Evolutionary conservation across 306 rosid species (phyloP).

Genomic region (Cicer bijugum): DNA sequence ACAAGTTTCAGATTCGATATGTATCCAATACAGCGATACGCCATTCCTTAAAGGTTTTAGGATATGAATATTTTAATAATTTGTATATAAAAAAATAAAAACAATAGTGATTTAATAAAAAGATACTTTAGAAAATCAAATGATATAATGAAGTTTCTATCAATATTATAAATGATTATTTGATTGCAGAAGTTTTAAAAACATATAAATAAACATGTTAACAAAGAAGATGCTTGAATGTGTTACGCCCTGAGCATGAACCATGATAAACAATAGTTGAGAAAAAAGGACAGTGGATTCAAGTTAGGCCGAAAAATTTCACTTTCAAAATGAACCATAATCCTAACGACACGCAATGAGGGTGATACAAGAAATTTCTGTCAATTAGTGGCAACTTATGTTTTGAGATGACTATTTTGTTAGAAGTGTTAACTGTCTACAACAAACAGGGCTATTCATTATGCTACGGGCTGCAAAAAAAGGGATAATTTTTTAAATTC

Average conservation of each 20-base stretch:
- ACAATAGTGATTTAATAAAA: too few relatives aligned
- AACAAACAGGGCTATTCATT: neutral
- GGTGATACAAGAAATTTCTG: neutral
- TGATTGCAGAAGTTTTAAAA: neutral
- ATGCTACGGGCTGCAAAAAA: constrained; percentile 18
- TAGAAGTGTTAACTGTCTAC: neutral
- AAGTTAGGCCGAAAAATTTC: neutral
- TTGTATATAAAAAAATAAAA: too few relatives aligned
- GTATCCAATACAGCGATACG: too few relatives aligned
- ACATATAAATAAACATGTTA: neutral
- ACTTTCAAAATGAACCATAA: neutral
- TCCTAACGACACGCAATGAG: neutral
- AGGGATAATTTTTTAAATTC: neutral
- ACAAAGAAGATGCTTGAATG: neutral
- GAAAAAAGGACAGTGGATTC: neutral
- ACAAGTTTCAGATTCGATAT: too few relatives aligned
- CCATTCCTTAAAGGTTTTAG: too few relatives aligned
- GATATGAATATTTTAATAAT: too few relatives aligned
- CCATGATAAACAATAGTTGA: neutral
- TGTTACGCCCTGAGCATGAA: neutral
- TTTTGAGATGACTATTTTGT: constrained; percentile 8
- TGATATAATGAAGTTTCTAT: too few relatives aligned
- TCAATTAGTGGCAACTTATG: constrained; percentile 29
- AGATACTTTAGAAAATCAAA: too few relatives aligned
- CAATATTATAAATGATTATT: neutral